Percentiles rank a stretch among this genome's conserved stretches.
These are phyloP conservation scores for Colletotrichum musicola DNA, from an alignment of 2,329 filamentous ascomycete genomes.

Conservation along the genomic window DNA sequence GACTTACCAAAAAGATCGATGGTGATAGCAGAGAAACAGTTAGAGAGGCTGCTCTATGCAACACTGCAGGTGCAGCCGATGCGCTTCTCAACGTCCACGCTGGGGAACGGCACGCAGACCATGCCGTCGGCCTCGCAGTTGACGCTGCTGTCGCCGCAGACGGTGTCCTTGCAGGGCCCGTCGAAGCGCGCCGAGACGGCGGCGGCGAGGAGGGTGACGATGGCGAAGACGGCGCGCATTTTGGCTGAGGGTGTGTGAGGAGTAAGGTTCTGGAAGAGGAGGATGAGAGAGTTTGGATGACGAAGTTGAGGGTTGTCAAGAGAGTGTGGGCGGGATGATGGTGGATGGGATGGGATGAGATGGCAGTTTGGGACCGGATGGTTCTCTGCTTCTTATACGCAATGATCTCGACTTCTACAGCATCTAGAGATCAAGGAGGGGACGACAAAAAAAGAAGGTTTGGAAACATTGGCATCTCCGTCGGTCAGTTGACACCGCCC, in stretches of 20 bases:
- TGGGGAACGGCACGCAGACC: slow-evolving; percentile 36
- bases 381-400: slow-evolving; percentile 24
- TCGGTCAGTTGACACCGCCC: not conserved
- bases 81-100: slow-evolving; percentile 24
- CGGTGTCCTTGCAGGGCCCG: slow-evolving; percentile 25
- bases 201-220: slow-evolving; percentile 30
- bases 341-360: slow-evolving; percentile 25
- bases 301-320: not conserved
- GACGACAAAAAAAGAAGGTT: slow-evolving; percentile 1
- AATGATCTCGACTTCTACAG: not conserved
- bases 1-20: not conserved
- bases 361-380: slow-evolving; percentile 14
- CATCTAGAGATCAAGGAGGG: not conserved
- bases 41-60: too few species aligned
- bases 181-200: slow-evolving; percentile 28
- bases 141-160: slow-evolving; percentile 17
- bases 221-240: slow-evolving; percentile 25
- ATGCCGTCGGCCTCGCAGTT: slow-evolving; percentile 32
- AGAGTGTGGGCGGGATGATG: slow-evolving; percentile 10
- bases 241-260: not conserved
- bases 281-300: not conserved
- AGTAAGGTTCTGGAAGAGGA: not conserved
- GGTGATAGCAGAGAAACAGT: too few species aligned
- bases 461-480: slow-evolving; percentile 11
- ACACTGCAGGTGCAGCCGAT: slow-evolving; percentile 31